phyloP scores from a whole-genome alignment of 2,329 filamentous ascomycete genomes.

The Pyrenochaeta sp. region DNA sequence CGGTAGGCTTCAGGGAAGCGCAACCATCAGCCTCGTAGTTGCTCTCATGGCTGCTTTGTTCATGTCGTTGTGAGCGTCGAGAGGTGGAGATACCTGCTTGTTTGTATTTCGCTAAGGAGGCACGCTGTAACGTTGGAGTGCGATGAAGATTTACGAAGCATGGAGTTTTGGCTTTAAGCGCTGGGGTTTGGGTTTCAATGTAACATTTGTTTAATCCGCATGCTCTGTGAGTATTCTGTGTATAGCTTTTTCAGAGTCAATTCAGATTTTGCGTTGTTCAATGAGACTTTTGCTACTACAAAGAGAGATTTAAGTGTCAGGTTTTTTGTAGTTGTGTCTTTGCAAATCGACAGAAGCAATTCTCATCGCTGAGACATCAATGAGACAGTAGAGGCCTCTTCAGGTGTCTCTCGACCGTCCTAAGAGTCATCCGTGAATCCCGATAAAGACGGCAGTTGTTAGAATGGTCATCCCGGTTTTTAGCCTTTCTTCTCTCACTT shows the following conservation, averaged over 20 bases:
- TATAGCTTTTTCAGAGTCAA: not conserved
- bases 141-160: not conserved
- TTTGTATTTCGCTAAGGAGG: too few species aligned
- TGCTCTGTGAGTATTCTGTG: not conserved
- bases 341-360: too few species aligned
- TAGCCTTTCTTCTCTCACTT: too few species aligned
- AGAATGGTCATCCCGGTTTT: too few species aligned
- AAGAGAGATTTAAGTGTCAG: too few species aligned
- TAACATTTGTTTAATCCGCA: not conserved
- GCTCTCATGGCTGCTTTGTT: conserved; percentile 42
- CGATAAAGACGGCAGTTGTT: too few species aligned
- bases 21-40: conserved; percentile 43
- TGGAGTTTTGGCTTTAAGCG: not conserved
- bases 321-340: too few species aligned
- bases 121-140: not conserved
- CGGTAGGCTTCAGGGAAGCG: conserved; percentile 33
- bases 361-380: too few species aligned
- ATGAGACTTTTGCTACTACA: not conserved
- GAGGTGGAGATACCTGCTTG: not conserved
- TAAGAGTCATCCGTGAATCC: too few species aligned
- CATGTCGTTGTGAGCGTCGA: conserved; percentile 29
- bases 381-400: too few species aligned
- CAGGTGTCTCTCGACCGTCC: too few species aligned
- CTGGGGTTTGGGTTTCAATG: not conserved
- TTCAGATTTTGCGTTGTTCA: not conserved